A percentile compares a stretch with the other conserved stretches of the same genome.
These are phyloP conservation scores for Ephemerocybe angulata DNA, from an alignment of 768 basidiomycete genomes.

Conservation along the genomic window DNA sequence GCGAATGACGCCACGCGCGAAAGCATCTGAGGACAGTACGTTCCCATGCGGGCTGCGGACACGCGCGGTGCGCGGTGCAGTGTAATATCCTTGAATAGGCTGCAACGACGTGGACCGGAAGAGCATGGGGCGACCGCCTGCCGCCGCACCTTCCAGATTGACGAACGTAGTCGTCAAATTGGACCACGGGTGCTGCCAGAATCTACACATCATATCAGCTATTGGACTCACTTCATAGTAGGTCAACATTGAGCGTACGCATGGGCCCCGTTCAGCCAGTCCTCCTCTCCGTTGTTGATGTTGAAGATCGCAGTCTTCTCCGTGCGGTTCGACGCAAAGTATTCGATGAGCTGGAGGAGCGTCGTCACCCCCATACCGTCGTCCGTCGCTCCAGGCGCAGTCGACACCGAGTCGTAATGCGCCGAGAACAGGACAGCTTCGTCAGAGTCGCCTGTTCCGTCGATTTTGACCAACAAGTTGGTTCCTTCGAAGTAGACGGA, in stretches of 20 bases:
- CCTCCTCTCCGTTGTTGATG: slow-evolving; percentile 84
- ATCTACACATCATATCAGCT: slow-evolving; percentile 36
- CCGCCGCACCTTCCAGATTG: slow-evolving; percentile 79
- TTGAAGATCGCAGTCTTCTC: slow-evolving; percentile 72
- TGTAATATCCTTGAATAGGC: slow-evolving; percentile 49
- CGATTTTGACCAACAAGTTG: slow-evolving; percentile 60
- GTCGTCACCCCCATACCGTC: slow-evolving; percentile 73
- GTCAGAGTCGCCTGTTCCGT: slow-evolving; percentile 18
- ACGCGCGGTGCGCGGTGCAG: slow-evolving; percentile 9
- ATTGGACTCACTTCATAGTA: slow-evolving; percentile 1
- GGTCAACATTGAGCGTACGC: slow-evolving; percentile 32
- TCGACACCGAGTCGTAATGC: slow-evolving; percentile 80
- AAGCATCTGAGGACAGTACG: slow-evolving; percentile 65
- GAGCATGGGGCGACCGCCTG: slow-evolving; percentile 73
- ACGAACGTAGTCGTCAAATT: slow-evolving; percentile 63
- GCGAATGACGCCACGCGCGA: slow-evolving; percentile 58
- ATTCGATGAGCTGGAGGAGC: slow-evolving; percentile 60
- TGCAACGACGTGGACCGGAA: slow-evolving; percentile 67
- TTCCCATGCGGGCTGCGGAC: slow-evolving; percentile 60
- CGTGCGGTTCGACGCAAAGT: slow-evolving; percentile 47
- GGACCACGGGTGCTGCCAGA: slow-evolving; percentile 73
- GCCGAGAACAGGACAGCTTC: slow-evolving; percentile 67
- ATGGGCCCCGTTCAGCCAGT: slow-evolving; percentile 70
- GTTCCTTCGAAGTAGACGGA: slow-evolving; percentile 59
- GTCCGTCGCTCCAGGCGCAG: slow-evolving; percentile 72